These are phyloP conservation scores for Peronospora destructor DNA, from an alignment of 352 stramenopile genomes.

Conservation along the genomic window DNA sequence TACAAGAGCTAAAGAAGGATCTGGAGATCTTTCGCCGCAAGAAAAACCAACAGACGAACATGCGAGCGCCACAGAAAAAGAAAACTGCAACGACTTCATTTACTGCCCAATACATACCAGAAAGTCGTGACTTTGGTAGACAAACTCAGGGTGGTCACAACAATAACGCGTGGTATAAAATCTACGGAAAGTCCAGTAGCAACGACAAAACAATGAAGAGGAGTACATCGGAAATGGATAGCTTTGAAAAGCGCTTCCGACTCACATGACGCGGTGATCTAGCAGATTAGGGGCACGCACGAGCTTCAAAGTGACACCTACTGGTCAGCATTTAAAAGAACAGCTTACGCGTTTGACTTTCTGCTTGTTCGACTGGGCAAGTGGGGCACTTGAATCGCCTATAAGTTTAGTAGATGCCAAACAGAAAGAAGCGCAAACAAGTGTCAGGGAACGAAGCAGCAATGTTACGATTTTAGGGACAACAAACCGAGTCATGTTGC, in stretches of 20 bases:
- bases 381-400: conserved; percentile 86
- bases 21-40: conserved; percentile 14
- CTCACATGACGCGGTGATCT: conserved; percentile 16
- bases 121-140: background rate
- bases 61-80: conserved; percentile 8
- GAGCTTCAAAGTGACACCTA: conserved; percentile 11
- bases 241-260: conserved; percentile 35
- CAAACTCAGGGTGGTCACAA: background rate
- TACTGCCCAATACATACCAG: background rate
- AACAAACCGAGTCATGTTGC: conserved; percentile 66
- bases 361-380: conserved; percentile 76
- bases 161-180: background rate
- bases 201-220: conserved; percentile 14
- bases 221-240: conserved; percentile 31
- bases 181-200: conserved; percentile 4
- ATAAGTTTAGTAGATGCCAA: conserved; percentile 3
- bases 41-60: conserved; percentile 4
- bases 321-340: conserved; percentile 41
- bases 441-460: conserved; percentile 1
- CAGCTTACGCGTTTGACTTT: conserved; percentile 63
- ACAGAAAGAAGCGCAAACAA: conserved; percentile 3
- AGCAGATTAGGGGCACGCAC: conserved; percentile 11
- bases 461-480: background rate
- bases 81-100: conserved; percentile 1
- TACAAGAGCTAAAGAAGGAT: conserved; percentile 22